A percentile compares a stretch with the other conserved stretches of the same genome.
Conservation (phyloP, 192 early-diverging fungal genomes). For the Kappamyces sp. region DNA sequence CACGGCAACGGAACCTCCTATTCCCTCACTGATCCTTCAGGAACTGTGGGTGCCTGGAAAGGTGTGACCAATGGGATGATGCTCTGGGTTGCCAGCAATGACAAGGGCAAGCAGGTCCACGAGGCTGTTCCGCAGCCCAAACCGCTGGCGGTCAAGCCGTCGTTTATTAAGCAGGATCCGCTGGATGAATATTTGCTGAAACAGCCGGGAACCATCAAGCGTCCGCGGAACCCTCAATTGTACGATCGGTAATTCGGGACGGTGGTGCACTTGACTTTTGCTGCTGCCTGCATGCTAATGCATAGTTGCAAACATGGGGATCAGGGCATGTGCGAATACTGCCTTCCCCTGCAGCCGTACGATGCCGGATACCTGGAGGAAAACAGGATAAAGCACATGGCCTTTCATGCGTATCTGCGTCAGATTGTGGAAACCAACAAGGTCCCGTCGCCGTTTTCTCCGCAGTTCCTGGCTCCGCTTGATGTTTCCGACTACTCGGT, state of each 20-base stretch:
- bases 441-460: slow-evolving; percentile 32
- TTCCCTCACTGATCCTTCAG: slow-evolving; percentile 24
- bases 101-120: no score
- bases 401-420: slow-evolving; percentile 85
- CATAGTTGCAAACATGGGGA: slow-evolving; percentile 70
- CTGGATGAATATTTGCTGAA: slow-evolving; percentile 79
- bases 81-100: no score
- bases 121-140: no score
- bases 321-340: slow-evolving; percentile 90
- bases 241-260: slow-evolving; percentile 36
- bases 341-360: slow-evolving; percentile 87
- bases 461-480: slow-evolving; percentile 65
- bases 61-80: no score
- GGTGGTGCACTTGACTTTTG: slow-evolving; percentile 16
- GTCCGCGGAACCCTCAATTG: slow-evolving; percentile 72
- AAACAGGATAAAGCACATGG: slow-evolving; percentile 96
- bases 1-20: slow-evolving; percentile 1
- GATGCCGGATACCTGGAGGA: slow-evolving; percentile 79
- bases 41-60: no score
- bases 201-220: slow-evolving; percentile 74
- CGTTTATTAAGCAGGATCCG: slow-evolving; percentile 50
- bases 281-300: neutral
- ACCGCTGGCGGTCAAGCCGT: neutral
- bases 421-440: slow-evolving; percentile 64
- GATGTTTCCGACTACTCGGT: slow-evolving; percentile 80